Evolutionary conservation across 331 rosid genomes (phyloP).

Genomic region (Arachis monticola): DNA sequence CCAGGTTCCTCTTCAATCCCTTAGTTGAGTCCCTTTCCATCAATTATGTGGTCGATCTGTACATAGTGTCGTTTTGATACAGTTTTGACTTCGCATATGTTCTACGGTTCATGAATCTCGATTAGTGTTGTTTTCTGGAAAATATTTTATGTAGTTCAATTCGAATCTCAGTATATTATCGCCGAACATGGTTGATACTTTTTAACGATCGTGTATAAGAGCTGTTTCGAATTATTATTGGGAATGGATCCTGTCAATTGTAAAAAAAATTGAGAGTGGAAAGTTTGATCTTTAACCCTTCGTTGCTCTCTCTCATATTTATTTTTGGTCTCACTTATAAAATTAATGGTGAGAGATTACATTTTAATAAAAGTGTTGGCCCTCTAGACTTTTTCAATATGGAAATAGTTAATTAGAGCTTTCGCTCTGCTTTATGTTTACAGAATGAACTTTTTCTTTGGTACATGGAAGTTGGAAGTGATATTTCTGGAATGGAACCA

Average conservation of each 20-base stretch:
- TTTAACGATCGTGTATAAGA: neutral
- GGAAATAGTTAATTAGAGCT: neutral
- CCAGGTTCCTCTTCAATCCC: constrained; percentile 50
- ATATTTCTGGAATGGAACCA: neutral
- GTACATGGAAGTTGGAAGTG: neutral
- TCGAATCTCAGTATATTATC: neutral
- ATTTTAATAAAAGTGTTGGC: too few species aligned
- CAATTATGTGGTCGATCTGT: neutral
- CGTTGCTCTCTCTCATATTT: too few species aligned
- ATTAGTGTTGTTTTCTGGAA: neutral
- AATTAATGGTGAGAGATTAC: too few species aligned
- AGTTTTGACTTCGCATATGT: neutral
- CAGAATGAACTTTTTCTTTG: neutral
- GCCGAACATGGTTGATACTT: neutral
- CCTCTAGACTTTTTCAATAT: neutral
- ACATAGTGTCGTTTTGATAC: neutral
- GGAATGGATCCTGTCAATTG: neutral
- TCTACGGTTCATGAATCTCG: constrained; percentile 2
- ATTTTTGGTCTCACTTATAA: too few species aligned
- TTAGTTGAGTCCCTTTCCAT: neutral
- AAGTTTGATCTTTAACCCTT: too few species aligned
- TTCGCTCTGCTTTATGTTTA: neutral
- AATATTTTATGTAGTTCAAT: neutral
- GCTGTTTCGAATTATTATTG: neutral
- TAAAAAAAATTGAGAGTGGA: too few species aligned